Base-by-base conservation (phyloP, 2,329 filamentous ascomycete species). In the Leptographium wingfieldii region DNA sequence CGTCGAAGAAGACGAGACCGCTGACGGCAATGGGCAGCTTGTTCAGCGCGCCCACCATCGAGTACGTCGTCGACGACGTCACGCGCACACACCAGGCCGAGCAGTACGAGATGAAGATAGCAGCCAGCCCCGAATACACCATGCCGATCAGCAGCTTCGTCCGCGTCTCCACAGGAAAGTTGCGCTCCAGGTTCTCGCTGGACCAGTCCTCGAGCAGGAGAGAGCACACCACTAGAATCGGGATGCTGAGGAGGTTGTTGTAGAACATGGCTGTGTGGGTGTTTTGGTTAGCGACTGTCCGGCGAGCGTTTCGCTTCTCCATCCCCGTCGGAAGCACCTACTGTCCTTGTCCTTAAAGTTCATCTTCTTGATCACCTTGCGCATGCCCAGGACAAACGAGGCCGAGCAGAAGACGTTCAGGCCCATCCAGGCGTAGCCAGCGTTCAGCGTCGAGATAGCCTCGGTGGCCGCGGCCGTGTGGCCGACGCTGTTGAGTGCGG, bases 341-440 rank as follows among this genome's bases (percentile, higher is more conserved):
- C 92, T 96, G 73, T 99, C 94, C 79, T 95, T 97, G 73, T 97
- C 94, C 81, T 96, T 96, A 77, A 99, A 97, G 80, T 96, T 96
- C 79, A 95, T 96, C 76, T 95, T 84, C 86, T 97, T 97, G 73
- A 99, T 97, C 66, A 95, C 87, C 81, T 97, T 97, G 72, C 94
- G 87, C 92, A 96, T 97, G 66, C 88, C 83, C 64, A 99, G 76
- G 55, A 97, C 80, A 68, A 95, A 97, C 27, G 89, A 83, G 1
- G 94, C 90, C 33, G 89, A 92, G 80, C 91, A 96, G 72, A 97
- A 83, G 69, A 96, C 96, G 74, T 99, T 99, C 75, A 96, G 78
- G 67, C 90, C 80, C 92, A 99, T 97, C 94, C 94, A 99, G 63
- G 95, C 83, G 71, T 99, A 99, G 53, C 94, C 94, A 33, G 92